Evolutionary conservation across 331 rosid species (phyloP), one percentile per base, ranked within the genome.

Genomic region (Malus hybrid): DNA sequence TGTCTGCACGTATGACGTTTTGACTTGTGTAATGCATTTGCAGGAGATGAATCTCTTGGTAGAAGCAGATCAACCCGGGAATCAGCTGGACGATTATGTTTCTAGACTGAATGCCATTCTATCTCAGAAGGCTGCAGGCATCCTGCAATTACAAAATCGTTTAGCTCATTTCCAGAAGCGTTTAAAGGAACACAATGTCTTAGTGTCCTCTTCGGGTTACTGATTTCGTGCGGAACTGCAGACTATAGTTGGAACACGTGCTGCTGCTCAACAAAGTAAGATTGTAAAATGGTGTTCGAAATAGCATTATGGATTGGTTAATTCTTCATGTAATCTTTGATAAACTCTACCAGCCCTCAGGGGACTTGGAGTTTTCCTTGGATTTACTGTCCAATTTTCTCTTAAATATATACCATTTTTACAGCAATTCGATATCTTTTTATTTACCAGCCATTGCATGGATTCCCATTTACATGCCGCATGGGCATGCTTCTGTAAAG

Each of bases 41-140:
- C 90, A 95, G 99, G 99, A 94, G 81, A 94, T 94, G 99, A 86
- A 86, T 83, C 95, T 94, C 57, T 87, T 94, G 88, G 97, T 92
- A 34, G 97, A 89, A 83, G 99, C 97, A 76, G 99, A 92, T 83
- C 95, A 92, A 80, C 99, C 99, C 32, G 99, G 97, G 71, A 94
- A 92, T 85, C 96, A 90, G 71, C 86, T 95, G 63, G 97, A 95
- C 57, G 91, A 80, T 77, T 95, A 94, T 70, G 65, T 95, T 74
- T 80, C 89, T 20, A 87, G 90, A 88, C 77, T 95, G 81, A 95
- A 92, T 75, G 77, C 85, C 76, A 92, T 95, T 88, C 89, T 95
- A 76, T 95, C 99, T 66, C 99, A 95, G 85, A 95, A 95, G 87
- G 96, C 99, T 77, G 88, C 97, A 50, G 97, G 90, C 76, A 95